A percentile compares a stretch with the other conserved stretches of the same genome.
Conservation (phyloP, 805 yeast species). For the Candida stauntonica region DNA sequence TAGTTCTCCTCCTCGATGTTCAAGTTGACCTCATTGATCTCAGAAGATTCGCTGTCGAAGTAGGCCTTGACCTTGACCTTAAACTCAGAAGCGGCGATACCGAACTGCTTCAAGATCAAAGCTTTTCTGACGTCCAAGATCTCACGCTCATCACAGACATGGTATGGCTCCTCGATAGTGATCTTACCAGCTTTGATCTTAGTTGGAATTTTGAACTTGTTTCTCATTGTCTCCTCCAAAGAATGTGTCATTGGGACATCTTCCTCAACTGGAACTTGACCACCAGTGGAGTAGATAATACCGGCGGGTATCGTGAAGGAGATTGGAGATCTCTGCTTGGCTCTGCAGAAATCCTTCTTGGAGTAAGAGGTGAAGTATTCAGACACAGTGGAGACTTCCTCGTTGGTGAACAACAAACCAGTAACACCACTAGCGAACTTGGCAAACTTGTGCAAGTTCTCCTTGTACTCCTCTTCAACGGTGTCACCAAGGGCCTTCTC, state of each 20-base stretch:
- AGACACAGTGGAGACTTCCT: slow-evolving; percentile 79
- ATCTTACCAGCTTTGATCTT: slow-evolving; percentile 87
- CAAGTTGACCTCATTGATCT: slow-evolving; percentile 30
- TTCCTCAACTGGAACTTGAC: slow-evolving; percentile 82
- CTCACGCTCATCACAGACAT: slow-evolving; percentile 78
- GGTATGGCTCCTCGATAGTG: slow-evolving; percentile 65
- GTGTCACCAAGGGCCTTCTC: slow-evolving; percentile 89
- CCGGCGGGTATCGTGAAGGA: slow-evolving; percentile 88
- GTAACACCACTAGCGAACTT: slow-evolving; percentile 68
- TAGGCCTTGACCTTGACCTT: slow-evolving; percentile 75
- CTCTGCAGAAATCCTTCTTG: slow-evolving; percentile 82
- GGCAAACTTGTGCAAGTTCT: slow-evolving; percentile 68
- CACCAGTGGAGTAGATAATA: slow-evolving; percentile 90
- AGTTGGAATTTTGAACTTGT: slow-evolving; percentile 86
- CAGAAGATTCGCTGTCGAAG: slow-evolving; percentile 57
- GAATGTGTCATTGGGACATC: slow-evolving; percentile 97
- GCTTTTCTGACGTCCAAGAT: slow-evolving; percentile 87
- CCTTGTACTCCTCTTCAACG: slow-evolving; percentile 86
- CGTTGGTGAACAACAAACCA: slow-evolving; percentile 87
- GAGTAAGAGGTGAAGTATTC: slow-evolving; percentile 79
- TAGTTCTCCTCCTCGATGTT: slow-evolving; percentile 29
- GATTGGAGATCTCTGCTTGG: slow-evolving; percentile 80
- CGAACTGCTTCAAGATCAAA: slow-evolving; percentile 87
- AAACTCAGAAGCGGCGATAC: slow-evolving; percentile 90
- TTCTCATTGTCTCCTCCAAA: slow-evolving; percentile 88